Base-by-base conservation (phyloP, 129 eudicot genomes). In the Artemisia annua region DNA sequence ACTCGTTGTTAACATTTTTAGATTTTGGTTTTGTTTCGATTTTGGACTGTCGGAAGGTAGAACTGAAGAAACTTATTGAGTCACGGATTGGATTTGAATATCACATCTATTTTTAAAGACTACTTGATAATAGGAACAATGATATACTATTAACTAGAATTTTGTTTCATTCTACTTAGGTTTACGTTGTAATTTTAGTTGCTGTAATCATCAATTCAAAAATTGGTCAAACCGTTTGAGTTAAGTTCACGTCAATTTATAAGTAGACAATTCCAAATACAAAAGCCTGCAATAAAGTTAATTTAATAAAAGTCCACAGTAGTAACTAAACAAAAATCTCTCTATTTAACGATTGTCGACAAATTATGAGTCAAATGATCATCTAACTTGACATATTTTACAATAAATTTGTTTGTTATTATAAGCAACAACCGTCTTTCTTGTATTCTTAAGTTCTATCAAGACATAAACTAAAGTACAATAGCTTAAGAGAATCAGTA, bases 261-360 rank as follows among this genome's bases (percentile, higher is more conserved):
- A 6, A 43, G 46, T 10, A 61, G 46, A 73, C 62, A 73, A 73
- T 44, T 15, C 48, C 69, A 73, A 24, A 61, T 48, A 50, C 70
- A 48, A 22, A 60, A 60, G 66, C 2, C 3, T 73, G 7, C 76
- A 22, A 32, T 16, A 39, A 66, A 51, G 17, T 69, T 53, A 7
- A 15, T 7, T 10, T 7, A 24, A 69, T n/a, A 51, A 50, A 24
- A 69, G 51, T 51, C 48, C 73, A 50, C 66, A 24, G 8, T 56
- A 55, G 18, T 26, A 35, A 12, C 16, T n/a, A n/a, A 64, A 16
- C 50, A 16, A 64, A 9, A 1, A 2, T 28, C 10, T 26, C 30
- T 43, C 11, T n/a, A 13, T 24, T 26, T 9, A 5, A 7, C 66
- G 15, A 14, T 3, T 13, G 11, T 28, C 13, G 44, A 61, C 46